Percentiles rank a stretch among this genome's conserved stretches.
Evolutionary conservation across 768 basidiomycete genomes (phyloP).

Genomic region (Lentinula sp.): DNA sequence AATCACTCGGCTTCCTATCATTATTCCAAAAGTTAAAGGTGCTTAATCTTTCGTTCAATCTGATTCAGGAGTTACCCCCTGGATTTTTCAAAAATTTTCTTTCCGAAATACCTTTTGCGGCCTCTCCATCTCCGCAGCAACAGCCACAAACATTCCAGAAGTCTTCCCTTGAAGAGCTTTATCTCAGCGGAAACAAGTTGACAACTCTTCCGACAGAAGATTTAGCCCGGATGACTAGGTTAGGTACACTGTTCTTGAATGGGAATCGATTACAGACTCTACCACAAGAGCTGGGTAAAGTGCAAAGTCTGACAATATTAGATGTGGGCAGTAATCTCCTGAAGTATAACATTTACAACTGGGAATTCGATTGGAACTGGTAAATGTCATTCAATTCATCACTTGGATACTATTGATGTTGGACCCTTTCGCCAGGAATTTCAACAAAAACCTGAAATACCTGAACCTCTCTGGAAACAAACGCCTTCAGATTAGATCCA

Average conservation of each 20-base stretch:
- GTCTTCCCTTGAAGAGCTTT: constrained; percentile 72
- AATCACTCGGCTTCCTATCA: constrained; percentile 68
- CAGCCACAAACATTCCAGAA: background rate
- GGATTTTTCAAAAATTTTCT: constrained; percentile 66
- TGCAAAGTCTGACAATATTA: constrained; percentile 70
- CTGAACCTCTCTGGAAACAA: constrained; percentile 98
- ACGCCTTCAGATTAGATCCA: constrained; percentile 89
- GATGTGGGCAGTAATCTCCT: constrained; percentile 92
- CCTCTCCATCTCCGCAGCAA: background rate
- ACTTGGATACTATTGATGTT: background rate
- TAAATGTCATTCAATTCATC: constrained; percentile 24
- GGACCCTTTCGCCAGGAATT: constrained; percentile 63
- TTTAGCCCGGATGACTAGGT: constrained; percentile 58
- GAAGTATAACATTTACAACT: constrained; percentile 97
- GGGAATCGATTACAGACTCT: constrained; percentile 91
- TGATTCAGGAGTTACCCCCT: constrained; percentile 78
- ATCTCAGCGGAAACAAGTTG: constrained; percentile 93
- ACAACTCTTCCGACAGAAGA: constrained; percentile 89
- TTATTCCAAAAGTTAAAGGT: constrained; percentile 72
- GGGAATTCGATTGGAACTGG: constrained; percentile 99
- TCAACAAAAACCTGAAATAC: constrained; percentile 88
- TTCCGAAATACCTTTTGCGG: background rate
- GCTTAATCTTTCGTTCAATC: constrained; percentile 92
- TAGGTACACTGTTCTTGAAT: constrained; percentile 82
- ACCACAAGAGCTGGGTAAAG: constrained; percentile 84